phyloP scores from a whole-genome alignment of 257 asterid species.

The Solanum tarapatanum region DNA sequence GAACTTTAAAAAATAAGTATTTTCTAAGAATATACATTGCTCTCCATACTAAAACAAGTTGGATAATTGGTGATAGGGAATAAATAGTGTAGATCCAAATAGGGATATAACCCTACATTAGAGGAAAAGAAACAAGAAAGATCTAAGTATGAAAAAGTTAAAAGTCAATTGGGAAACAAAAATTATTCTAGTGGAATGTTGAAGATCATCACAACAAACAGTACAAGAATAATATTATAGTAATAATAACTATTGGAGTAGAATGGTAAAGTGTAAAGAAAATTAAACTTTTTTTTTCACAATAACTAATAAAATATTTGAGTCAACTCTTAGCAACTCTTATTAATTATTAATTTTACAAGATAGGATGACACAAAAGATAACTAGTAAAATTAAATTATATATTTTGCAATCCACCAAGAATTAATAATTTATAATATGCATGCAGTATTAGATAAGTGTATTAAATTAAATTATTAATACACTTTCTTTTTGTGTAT shows the following conservation, averaged over 20 bases:
- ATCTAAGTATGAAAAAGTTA: not conserved
- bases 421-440: not conserved
- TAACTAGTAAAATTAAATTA: not conserved
- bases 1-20: not conserved
- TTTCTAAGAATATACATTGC: not conserved
- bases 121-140: not conserved
- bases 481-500: conserved; percentile 1
- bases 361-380: not conserved
- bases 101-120: not conserved
- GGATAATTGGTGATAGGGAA: not conserved
- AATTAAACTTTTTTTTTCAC: not conserved
- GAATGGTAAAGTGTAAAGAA: not conserved
- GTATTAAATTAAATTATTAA: not conserved
- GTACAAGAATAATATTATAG: not conserved
- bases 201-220: not conserved
- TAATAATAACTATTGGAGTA: not conserved
- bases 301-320: conserved; percentile 3
- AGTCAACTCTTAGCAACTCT: conserved; percentile 24
- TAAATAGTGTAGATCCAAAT: not conserved
- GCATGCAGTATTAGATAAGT: not conserved
- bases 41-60: not conserved
- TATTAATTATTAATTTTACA: not conserved
- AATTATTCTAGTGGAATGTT: not conserved
- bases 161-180: not conserved
- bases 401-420: not conserved